Percentiles rank a stretch among this genome's conserved stretches.
Evolutionary conservation across 805 yeast genomes (phyloP).

Genomic region (Cyberlindnera americana): DNA sequence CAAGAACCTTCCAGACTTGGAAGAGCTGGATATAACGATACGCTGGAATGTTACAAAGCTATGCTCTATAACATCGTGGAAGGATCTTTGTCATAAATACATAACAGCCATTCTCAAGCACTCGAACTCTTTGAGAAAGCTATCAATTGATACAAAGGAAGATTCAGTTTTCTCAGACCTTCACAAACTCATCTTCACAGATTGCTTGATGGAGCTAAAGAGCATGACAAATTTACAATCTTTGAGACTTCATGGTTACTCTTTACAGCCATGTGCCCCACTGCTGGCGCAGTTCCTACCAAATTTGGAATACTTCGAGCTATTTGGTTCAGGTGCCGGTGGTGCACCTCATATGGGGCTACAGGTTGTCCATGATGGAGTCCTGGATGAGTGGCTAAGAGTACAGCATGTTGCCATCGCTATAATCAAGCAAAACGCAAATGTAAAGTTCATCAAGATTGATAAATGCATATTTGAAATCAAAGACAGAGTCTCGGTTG

Average conservation of each 20-base stretch:
- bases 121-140: constrained; percentile 26
- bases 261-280: constrained; percentile 28
- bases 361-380: constrained; percentile 49
- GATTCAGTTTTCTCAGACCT: constrained; percentile 34
- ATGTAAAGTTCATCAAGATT: constrained; percentile 42
- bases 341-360: constrained; percentile 53
- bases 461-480: constrained; percentile 47
- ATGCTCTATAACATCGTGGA: constrained; percentile 24
- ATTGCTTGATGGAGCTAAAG: constrained; percentile 19
- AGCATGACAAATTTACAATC: constrained; percentile 30
- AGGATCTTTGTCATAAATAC: constrained; percentile 20
- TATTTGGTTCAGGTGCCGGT: constrained; percentile 48
- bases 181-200: constrained; percentile 28
- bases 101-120: constrained; percentile 21
- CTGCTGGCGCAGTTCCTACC: constrained; percentile 29
- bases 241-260: constrained; percentile 39
- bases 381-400: constrained; percentile 54
- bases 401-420: constrained; percentile 50
- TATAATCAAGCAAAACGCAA: constrained; percentile 30
- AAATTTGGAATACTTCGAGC: constrained; percentile 35
- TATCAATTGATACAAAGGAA: constrained; percentile 39
- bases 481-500: constrained; percentile 21
- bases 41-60: constrained; percentile 37
- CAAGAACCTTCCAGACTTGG: constrained; percentile 23
- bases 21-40: constrained; percentile 38